A percentile compares a stretch with the other conserved stretches of the same genome.
phyloP scores from a whole-genome alignment of 495 filamentous ascomycete species.

The Daldinia loculata region DNA sequence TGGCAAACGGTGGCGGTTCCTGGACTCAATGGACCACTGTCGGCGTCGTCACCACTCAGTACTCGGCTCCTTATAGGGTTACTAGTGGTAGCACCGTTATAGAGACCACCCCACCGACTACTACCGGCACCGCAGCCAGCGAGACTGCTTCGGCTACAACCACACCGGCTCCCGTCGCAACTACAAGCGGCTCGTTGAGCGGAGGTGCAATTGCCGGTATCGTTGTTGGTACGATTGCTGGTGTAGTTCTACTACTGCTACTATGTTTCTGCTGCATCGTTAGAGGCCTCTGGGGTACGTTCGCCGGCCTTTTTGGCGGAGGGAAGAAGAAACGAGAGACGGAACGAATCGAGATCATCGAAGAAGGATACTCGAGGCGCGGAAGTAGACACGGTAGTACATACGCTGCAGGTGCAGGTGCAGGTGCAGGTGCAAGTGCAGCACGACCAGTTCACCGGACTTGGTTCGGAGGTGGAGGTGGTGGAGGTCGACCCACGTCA shows the following conservation, averaged over 20 bases:
- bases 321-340: constrained; percentile 54
- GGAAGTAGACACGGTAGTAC: constrained; percentile 46
- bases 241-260: constrained; percentile 73
- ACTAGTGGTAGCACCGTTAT: constrained; percentile 67
- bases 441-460: constrained; percentile 58
- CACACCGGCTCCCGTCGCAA: constrained; percentile 49
- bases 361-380: constrained; percentile 72
- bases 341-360: constrained; percentile 67
- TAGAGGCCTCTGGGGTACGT: constrained; percentile 67
- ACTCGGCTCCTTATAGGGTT: constrained; percentile 70
- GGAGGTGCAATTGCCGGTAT: constrained; percentile 94
- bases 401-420: constrained; percentile 34
- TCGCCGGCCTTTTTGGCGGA: constrained; percentile 74
- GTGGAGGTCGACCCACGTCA: constrained; percentile 60
- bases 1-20: constrained; percentile 45
- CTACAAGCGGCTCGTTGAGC: constrained; percentile 67
- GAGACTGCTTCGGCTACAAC: constrained; percentile 57
- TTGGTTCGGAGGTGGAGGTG: constrained; percentile 67
- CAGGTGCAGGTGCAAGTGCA: constrained; percentile 41
- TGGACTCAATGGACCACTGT: constrained; percentile 50
- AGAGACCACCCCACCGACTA: constrained; percentile 48
- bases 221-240: constrained; percentile 85
- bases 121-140: constrained; percentile 52
- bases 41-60: constrained; percentile 57
- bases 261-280: constrained; percentile 79